Conservation (phyloP, 371 early-diverging fungal species). For the Neoconidiobolus thromboides region DNA sequence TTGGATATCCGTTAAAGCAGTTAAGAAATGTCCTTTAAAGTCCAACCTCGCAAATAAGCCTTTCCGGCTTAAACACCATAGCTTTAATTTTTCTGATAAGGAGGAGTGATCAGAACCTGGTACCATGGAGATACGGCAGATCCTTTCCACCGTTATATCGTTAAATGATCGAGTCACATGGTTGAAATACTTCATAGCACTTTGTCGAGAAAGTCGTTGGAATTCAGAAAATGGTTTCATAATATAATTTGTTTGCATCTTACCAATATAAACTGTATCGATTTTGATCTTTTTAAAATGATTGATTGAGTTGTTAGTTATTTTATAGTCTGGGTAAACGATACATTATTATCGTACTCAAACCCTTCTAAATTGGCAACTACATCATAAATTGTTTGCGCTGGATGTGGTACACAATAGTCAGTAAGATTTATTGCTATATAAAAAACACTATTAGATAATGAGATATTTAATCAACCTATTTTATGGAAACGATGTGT, state of each 20-base stretch:
- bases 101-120: constrained; percentile 26
- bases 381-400: constrained; percentile 28
- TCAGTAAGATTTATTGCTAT: constrained; percentile 15
- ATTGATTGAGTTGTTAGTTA: background rate
- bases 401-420: constrained; percentile 25
- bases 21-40: constrained; percentile 24
- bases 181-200: constrained; percentile 14
- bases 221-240: constrained; percentile 21
- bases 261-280: constrained; percentile 13
- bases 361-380: constrained; percentile 38
- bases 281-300: constrained; percentile 2
- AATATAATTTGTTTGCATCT: constrained; percentile 14
- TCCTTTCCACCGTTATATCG: constrained; percentile 19
- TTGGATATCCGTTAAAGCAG: constrained; percentile 25
- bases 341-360: constrained; percentile 23
- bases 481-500: constrained; percentile 19
- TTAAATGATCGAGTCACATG: constrained; percentile 24
- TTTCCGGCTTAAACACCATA: constrained; percentile 24
- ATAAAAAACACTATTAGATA: constrained; percentile 17
- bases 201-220: constrained; percentile 20
- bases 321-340: constrained; percentile 13
- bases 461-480: constrained; percentile 13
- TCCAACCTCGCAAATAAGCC: constrained; percentile 29
- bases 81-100: constrained; percentile 24
- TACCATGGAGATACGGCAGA: constrained; percentile 19